A percentile compares a stretch with the other conserved stretches of the same genome.
Conservation (phyloP, 805 yeast genomes). For the Pichia phayaonensis region DNA sequence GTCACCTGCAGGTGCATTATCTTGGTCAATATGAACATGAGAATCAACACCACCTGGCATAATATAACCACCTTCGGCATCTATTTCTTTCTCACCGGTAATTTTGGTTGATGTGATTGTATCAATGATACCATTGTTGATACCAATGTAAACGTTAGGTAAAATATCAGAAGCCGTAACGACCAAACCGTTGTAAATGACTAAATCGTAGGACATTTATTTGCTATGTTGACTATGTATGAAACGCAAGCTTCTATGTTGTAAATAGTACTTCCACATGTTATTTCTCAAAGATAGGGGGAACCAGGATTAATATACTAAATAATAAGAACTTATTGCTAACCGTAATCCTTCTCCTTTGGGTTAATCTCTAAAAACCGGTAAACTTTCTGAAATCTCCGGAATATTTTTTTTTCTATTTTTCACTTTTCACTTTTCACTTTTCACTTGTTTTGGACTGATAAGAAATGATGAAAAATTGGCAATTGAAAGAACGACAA, state of each 20-base stretch:
- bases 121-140: slow-evolving; percentile 32
- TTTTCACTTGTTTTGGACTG: neutral
- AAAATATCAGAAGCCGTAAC: slow-evolving; percentile 26
- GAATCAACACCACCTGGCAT: slow-evolving; percentile 45
- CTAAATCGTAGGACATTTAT: slow-evolving; percentile 39
- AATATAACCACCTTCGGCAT: slow-evolving; percentile 37
- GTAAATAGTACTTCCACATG: too few species aligned
- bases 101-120: slow-evolving; percentile 26
- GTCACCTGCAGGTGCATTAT: slow-evolving; percentile 58
- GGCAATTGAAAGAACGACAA: too few species aligned
- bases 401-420: neutral
- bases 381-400: neutral
- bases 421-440: too few species aligned
- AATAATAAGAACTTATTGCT: too few species aligned
- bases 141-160: slow-evolving; percentile 23
- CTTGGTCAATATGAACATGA: slow-evolving; percentile 45
- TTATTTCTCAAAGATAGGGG: too few species aligned
- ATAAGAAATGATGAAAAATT: neutral
- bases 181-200: slow-evolving; percentile 26
- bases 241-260: too few species aligned
- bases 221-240: slow-evolving; percentile 17
- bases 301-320: neutral
- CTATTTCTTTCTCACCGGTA: slow-evolving; percentile 26
- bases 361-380: too few species aligned
- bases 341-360: too few species aligned